Evolutionary conservation across 75 land plant genomes (phyloP), one percentile per base, ranked within the genome.

Genomic region (Pseudotsuga menziesii): DNA sequence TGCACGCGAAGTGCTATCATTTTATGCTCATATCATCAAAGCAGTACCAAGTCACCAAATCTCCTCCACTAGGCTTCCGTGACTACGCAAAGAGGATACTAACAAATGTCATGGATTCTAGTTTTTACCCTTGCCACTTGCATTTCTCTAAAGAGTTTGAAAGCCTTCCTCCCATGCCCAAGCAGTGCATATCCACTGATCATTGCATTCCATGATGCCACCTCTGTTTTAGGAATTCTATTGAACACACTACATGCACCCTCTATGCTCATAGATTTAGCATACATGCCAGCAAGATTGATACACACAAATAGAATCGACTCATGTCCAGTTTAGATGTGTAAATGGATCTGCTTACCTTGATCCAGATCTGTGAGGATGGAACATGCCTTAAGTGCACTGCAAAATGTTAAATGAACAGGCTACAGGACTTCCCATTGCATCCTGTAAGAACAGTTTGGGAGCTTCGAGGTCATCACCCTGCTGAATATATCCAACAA

Each of bases 401-500:
- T 29, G 1, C 32, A 29, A 29, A 29, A 29, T 29, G 32, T 29
- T 29, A 29, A 29, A 29, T 29, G 32, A 29, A 32, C 39, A 25
- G 25, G 36, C 0, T 32, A 32, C 59, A 83, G 57, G 15, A 11
- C 62, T 20, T 19, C 79, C n/a, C 20, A 61, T 20, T 75, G 58
- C 39, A 85, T 82, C 26, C 70, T 77, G 27, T 44, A 44, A 52
- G 85, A 88, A 13, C 1, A 88, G 75, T 72, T 81, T 56, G 52
- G 85, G 56, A 2, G 85, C 90, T 23, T 83, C 77, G 20, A 9
- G 14, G 57, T 61, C 75, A 27, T 58, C 35, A 41, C 76, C 76
- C 19, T 77, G 83, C 32, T 58, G 81, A 26, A 84, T 79, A 83
- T 75, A 89, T 5, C 82, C 86, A 75, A 82, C 77, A 29, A 29